Evolutionary conservation across 1,284 basidiomycete genomes (phyloP).

Genomic region (Cryptococcus sp.): DNA sequence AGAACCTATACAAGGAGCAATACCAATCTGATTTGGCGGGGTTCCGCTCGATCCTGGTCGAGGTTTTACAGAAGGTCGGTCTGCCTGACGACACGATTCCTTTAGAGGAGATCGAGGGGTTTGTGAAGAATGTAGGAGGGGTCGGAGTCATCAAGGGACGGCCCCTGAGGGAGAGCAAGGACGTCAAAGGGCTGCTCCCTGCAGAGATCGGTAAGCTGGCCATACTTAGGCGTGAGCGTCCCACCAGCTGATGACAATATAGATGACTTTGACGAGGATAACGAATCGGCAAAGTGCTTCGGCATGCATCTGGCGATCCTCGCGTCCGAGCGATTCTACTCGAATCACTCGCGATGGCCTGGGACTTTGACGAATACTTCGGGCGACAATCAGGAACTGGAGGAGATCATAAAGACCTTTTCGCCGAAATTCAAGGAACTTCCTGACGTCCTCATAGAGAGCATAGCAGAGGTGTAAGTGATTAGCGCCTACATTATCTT

Average conservation of each 20-base stretch:
- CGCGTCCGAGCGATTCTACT: slow-evolving; percentile 54
- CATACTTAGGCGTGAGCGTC: neutral
- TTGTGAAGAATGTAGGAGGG: slow-evolving; percentile 88
- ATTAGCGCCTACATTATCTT: slow-evolving; percentile 6
- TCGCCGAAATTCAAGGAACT: slow-evolving; percentile 53
- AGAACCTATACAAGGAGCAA: slow-evolving; percentile 51
- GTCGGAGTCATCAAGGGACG: slow-evolving; percentile 75
- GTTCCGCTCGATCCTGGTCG: slow-evolving; percentile 46
- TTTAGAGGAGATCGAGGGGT: slow-evolving; percentile 65
- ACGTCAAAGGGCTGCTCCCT: slow-evolving; percentile 51
- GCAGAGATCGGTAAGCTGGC: slow-evolving; percentile 61
- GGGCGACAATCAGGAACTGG: slow-evolving; percentile 41
- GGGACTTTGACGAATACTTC: slow-evolving; percentile 53
- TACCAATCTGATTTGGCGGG: slow-evolving; percentile 40
- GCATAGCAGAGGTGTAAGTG: slow-evolving; percentile 77
- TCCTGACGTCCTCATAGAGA: slow-evolving; percentile 64
- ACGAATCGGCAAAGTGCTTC: slow-evolving; percentile 12
- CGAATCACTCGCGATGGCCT: slow-evolving; percentile 53
- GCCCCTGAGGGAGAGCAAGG: slow-evolving; percentile 64
- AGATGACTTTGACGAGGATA: slow-evolving; percentile 15
- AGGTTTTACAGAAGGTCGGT: slow-evolving; percentile 38
- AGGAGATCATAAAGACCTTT: slow-evolving; percentile 28
- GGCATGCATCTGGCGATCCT: slow-evolving; percentile 53
- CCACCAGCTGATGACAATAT: neutral
- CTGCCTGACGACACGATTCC: slow-evolving; percentile 55